A percentile compares a stretch with the other conserved stretches of the same genome.
Evolutionary conservation across 1,284 basidiomycete genomes (phyloP).

Genomic region (Ceratobasidium sp.): DNA sequence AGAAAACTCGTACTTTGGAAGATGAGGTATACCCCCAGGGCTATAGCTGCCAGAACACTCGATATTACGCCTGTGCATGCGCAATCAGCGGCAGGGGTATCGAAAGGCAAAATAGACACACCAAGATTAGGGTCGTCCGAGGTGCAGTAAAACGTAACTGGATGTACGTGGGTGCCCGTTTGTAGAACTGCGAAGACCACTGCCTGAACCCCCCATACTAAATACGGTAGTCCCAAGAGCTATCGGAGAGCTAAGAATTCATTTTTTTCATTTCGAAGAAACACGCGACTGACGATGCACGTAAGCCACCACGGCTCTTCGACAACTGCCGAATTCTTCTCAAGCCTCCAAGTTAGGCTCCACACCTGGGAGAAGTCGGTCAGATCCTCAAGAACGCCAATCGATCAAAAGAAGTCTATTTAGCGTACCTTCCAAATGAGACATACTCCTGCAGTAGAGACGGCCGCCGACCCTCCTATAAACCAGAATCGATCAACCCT

Average conservation of each 20-base stretch:
- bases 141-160: constrained; percentile 20
- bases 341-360: constrained; percentile 29
- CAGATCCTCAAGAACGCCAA: background rate
- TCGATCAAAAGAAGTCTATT: too few species aligned
- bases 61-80: background rate
- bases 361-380: constrained; percentile 7
- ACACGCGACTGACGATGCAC: background rate
- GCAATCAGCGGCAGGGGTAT: background rate
- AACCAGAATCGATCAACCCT: background rate
- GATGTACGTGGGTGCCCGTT: background rate
- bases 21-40: background rate
- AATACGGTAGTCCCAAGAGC: constrained; percentile 4
- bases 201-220: constrained; percentile 1
- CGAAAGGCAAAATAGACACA: background rate
- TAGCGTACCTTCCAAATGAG: constrained; percentile 25
- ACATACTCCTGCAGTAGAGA: constrained; percentile 6
- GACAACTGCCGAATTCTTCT: constrained; percentile 1
- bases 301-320: constrained; percentile 22
- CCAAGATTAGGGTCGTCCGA: constrained; percentile 17
- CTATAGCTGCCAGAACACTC: background rate
- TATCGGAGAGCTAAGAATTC: background rate
- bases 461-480: constrained; percentile 6
- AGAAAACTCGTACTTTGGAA: constrained; percentile 7
- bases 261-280: too few species aligned
- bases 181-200: constrained; percentile 1